Conservation (phyloP, 2,329 filamentous ascomycete genomes). For the Ambrosiella beaveri region DNA sequence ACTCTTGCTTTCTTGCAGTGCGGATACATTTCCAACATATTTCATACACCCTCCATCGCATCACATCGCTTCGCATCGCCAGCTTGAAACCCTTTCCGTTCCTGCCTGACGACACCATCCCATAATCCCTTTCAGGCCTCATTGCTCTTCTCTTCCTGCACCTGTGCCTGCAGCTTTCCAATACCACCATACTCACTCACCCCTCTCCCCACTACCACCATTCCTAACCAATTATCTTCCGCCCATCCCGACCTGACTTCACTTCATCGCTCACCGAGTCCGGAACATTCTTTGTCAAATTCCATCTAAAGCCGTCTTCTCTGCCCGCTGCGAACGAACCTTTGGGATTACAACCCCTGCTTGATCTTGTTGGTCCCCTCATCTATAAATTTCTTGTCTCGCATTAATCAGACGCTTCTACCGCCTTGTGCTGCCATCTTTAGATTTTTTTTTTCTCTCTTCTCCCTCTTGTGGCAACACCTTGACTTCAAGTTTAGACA, state of each 20-base stretch:
- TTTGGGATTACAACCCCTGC: too few relatives aligned
- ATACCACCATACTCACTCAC: background rate
- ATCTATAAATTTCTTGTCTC: background rate
- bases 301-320: too few relatives aligned
- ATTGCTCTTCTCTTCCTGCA: background rate
- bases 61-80: background rate
- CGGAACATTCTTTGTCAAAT: too few relatives aligned
- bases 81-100: background rate
- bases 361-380: too few relatives aligned
- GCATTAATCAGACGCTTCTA: background rate
- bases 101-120: background rate
- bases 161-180: background rate
- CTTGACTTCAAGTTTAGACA: background rate
- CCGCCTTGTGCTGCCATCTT: background rate
- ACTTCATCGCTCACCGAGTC: too few relatives aligned
- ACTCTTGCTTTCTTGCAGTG: slow-evolving; percentile 1
- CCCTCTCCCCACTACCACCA: background rate
- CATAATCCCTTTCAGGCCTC: background rate
- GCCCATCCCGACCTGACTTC: background rate
- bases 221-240: background rate
- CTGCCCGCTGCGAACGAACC: too few relatives aligned
- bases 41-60: background rate
- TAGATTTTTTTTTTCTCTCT: background rate
- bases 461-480: background rate
- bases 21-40: background rate